Conservation (phyloP, 202 grass and related monocot genomes). For the Eragrostis tef region DNA sequence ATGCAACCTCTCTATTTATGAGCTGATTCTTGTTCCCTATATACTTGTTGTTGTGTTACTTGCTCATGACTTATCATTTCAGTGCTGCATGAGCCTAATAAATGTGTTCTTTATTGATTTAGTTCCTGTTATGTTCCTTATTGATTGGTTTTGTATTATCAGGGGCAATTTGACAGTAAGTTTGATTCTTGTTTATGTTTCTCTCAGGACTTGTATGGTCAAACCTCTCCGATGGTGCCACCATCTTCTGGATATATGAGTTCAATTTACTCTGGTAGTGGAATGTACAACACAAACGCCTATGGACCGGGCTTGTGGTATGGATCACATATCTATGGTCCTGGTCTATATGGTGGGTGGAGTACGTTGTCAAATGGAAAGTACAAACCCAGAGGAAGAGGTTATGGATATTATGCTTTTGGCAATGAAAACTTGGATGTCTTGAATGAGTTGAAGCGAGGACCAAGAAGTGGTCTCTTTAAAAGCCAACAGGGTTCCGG, state of each 20-base stretch:
- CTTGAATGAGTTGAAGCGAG: slow-evolving; percentile 77
- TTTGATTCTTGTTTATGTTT: too few species aligned
- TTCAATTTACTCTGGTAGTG: slow-evolving; percentile 61
- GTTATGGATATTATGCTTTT: slow-evolving; percentile 58
- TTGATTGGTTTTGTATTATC: too few species aligned
- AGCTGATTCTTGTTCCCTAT: background rate
- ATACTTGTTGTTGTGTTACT: too few species aligned
- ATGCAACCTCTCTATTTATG: slow-evolving; percentile 36
- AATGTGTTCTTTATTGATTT: too few species aligned
- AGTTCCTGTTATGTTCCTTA: too few species aligned
- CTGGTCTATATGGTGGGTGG: slow-evolving; percentile 61
- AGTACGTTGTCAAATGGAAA: slow-evolving; percentile 54
- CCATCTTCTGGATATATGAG: slow-evolving; percentile 51
- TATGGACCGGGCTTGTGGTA: slow-evolving; percentile 59
- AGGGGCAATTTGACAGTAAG: too few species aligned
- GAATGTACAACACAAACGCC: slow-evolving; percentile 59
- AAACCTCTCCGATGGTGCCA: slow-evolving; percentile 26
- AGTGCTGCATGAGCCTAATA: too few species aligned
- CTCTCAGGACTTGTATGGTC: slow-evolving; percentile 51
- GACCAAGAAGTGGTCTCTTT: slow-evolving; percentile 60
- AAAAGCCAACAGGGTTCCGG: slow-evolving; percentile 55
- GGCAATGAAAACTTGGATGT: slow-evolving; percentile 68
- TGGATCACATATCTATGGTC: slow-evolving; percentile 61
- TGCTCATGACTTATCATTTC: too few species aligned
- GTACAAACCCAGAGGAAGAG: slow-evolving; percentile 64